Conservation (phyloP, 139 green algal species). For the Limnomonas spitsbergensis region DNA sequence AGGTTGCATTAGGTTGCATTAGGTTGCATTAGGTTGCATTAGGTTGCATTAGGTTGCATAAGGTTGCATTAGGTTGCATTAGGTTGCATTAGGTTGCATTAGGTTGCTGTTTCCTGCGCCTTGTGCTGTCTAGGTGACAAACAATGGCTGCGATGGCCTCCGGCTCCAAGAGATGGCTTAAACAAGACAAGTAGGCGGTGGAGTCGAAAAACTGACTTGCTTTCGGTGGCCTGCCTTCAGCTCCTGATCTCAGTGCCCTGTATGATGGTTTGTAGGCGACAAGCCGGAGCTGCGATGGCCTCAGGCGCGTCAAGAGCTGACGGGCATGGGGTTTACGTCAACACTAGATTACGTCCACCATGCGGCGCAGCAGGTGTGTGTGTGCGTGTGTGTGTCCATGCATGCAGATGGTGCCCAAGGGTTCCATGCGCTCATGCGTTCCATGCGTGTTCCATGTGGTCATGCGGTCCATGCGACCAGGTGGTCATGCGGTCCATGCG, state of each 20-base stretch:
- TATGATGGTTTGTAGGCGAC: constrained; percentile 56
- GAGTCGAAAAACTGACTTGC: too few species aligned
- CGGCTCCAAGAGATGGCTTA: constrained; percentile 75
- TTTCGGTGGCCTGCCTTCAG: too few species aligned
- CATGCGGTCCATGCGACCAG: neutral
- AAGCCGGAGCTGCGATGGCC: constrained; percentile 76
- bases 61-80: too few species aligned
- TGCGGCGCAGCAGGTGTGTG: constrained; percentile 37
- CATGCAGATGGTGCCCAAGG: too few species aligned
- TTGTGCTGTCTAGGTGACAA: too few species aligned
- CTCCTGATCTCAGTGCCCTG: neutral
- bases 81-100: too few species aligned
- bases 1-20: too few species aligned
- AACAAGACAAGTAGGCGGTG: too few species aligned
- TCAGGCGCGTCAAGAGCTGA: constrained; percentile 68
- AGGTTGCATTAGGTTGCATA: too few species aligned
- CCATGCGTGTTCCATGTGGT: neutral
- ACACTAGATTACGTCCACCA: constrained; percentile 78
- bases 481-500: neutral
- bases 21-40: too few species aligned
- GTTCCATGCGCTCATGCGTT: neutral
- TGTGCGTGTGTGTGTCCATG: too few species aligned
- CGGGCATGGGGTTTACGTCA: constrained; percentile 52
- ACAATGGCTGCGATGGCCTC: constrained; percentile 69
- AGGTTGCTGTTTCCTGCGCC: neutral